phyloP scores from a whole-genome alignment of 495 filamentous ascomycete species.

The Staphylotrichum longicolle region DNA sequence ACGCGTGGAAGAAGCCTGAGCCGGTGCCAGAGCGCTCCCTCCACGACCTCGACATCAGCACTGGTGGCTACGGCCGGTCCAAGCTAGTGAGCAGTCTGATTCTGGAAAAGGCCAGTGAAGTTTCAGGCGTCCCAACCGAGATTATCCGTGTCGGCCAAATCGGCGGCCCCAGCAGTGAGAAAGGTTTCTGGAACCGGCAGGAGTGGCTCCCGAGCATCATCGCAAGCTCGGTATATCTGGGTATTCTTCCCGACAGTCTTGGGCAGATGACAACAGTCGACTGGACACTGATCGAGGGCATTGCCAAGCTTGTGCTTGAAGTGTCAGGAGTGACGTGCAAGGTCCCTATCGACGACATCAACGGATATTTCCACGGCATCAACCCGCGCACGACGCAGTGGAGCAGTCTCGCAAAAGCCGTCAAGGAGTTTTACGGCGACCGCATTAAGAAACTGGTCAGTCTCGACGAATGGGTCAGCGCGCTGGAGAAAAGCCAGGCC shows the following conservation, averaged over 20 bases:
- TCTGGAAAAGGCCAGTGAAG: conserved; percentile 42
- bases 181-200: conserved; percentile 52
- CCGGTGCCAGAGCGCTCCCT: conserved; percentile 48
- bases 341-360: conserved; percentile 30
- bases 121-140: conserved; percentile 41
- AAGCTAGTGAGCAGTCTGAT: conserved; percentile 55
- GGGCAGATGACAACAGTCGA: conserved; percentile 45
- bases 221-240: conserved; percentile 43
- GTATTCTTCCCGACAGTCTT: conserved; percentile 40
- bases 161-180: conserved; percentile 46
- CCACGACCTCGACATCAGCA: conserved; percentile 37
- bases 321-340: conserved; percentile 33
- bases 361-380: conserved; percentile 50
- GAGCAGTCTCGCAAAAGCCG: conserved; percentile 32
- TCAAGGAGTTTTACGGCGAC: conserved; percentile 40
- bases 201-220: conserved; percentile 59
- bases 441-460: conserved; percentile 38
- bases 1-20: conserved; percentile 33
- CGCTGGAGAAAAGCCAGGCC: conserved; percentile 37
- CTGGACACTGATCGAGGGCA: conserved; percentile 54
- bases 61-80: conserved; percentile 55
- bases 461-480: conserved; percentile 43
- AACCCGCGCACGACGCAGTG: conserved; percentile 44
- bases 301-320: conserved; percentile 42
- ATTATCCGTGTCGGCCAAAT: conserved; percentile 59